Base-by-base conservation (phyloP, 805 yeast genomes). In the Schwanniomyces sp. region DNA sequence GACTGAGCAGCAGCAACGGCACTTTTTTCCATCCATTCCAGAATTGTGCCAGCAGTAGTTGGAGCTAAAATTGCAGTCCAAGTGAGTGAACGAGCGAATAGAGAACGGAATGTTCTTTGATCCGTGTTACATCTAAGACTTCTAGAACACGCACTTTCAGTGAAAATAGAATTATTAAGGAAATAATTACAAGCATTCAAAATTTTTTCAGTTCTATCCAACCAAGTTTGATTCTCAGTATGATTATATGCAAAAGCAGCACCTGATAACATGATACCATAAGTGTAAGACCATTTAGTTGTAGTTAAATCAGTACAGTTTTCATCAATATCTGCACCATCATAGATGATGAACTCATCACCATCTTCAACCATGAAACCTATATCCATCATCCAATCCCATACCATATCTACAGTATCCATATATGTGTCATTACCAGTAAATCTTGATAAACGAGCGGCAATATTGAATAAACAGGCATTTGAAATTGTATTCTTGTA, bases 401-500 rank as follows among this genome's bases (percentile, higher is more conserved):
- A 91, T 11, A 86, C 81, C 52, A 68, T 74, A 49, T 84, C 88
- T 38, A 88, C 86, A 82, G 89, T 85, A 7, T 83, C 88, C 12
- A 79, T 78, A 57, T 89, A 91, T 0, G 90, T 72, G 28, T 75
- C 78, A 67, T 91, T 90, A 32, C 79, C 79, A 1, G 95, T 86
- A 66, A 82, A 91, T 56, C 96, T 76, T 2, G 94, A 94, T 55
- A 91, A 76, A 52, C 97, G 77, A 0, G 97, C 94, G 14, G 88
- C 95, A 36, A 91, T 63, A 56, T 89, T 90, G 79, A 91, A 91
- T 46, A 91, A 72, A 43, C 91, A 88, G 25, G 96, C 97, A 66
- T 89, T 91, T n/a, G 95, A 78, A 49, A 91, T 89, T 32, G 96
- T 74, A 66, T 92, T 92, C 67, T 92, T 92, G 69, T 92, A 92